Conservation (phyloP, 2,329 filamentous ascomycete species). For the Neofusicoccum umdonicola region DNA sequence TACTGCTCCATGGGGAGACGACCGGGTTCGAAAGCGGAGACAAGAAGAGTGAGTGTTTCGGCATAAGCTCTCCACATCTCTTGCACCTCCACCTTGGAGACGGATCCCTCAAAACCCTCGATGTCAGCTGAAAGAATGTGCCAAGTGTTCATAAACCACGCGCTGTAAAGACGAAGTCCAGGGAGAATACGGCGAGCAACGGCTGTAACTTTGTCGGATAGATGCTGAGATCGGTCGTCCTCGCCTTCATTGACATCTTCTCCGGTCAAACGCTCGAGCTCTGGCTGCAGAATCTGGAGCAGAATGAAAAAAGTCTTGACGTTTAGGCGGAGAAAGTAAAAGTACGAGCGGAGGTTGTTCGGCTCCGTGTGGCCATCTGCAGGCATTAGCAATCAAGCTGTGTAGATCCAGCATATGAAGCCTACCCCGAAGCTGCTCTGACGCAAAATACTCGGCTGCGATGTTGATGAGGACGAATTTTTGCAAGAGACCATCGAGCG, state of each 20-base stretch:
- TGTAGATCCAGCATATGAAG: background rate
- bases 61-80: constrained; percentile 66
- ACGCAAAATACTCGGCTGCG: constrained; percentile 73
- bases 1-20: constrained; percentile 59
- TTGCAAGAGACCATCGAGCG: constrained; percentile 63
- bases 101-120: constrained; percentile 54
- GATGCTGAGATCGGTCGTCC: constrained; percentile 28
- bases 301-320: constrained; percentile 72
- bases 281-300: constrained; percentile 67
- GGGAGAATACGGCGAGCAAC: constrained; percentile 62
- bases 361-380: constrained; percentile 16
- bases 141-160: constrained; percentile 62
- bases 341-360: constrained; percentile 32
- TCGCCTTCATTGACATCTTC: constrained; percentile 37
- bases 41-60: constrained; percentile 59
- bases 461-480: constrained; percentile 87
- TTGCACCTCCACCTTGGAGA: constrained; percentile 57
- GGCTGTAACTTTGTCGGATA: constrained; percentile 54
- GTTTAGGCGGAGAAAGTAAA: constrained; percentile 74
- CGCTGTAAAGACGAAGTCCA: constrained; percentile 64
- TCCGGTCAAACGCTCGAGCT: constrained; percentile 59
- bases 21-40: constrained; percentile 57
- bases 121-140: constrained; percentile 53
- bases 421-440: constrained; percentile 58
- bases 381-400: background rate